Evolutionary conservation across 2,329 filamentous ascomycete species (phyloP).

Genomic region (Lasiodiplodia hormozganensis): DNA sequence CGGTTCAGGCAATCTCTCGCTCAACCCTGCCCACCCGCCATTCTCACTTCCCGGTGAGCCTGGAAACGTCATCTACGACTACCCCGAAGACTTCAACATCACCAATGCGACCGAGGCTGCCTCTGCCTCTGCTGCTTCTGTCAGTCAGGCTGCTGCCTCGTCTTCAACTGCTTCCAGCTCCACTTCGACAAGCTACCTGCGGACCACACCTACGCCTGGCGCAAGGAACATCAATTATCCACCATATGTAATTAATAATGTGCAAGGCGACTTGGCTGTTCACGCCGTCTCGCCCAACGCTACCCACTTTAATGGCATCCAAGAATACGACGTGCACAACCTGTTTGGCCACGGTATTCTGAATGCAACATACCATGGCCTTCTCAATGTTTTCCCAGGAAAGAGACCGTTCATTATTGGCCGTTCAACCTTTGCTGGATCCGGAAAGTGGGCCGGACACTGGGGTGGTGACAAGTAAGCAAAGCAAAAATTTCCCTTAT

Average conservation of each 20-base stretch:
- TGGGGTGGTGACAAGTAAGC: slow-evolving; percentile 74
- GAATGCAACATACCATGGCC: slow-evolving; percentile 76
- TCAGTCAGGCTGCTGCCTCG: slow-evolving; percentile 57
- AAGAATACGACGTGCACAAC: slow-evolving; percentile 86
- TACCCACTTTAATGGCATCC: slow-evolving; percentile 73
- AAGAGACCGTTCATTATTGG: slow-evolving; percentile 86
- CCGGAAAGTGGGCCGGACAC: slow-evolving; percentile 77
- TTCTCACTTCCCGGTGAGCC: slow-evolving; percentile 71
- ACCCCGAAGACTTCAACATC: slow-evolving; percentile 73
- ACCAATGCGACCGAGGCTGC: slow-evolving; percentile 73
- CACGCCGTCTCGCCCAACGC: slow-evolving; percentile 79
- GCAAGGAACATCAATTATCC: slow-evolving; percentile 74
- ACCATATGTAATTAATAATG: slow-evolving; percentile 78
- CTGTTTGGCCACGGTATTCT: slow-evolving; percentile 77
- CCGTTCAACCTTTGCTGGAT: slow-evolving; percentile 79
- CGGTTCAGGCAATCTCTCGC: slow-evolving; percentile 67
- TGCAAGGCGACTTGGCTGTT: slow-evolving; percentile 73
- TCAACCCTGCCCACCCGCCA: slow-evolving; percentile 73
- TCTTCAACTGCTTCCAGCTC: slow-evolving; percentile 38
- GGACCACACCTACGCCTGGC: slow-evolving; percentile 67
- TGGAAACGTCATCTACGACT: slow-evolving; percentile 64
- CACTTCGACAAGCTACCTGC: slow-evolving; percentile 55
- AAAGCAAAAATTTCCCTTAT: neutral
- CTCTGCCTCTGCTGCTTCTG: slow-evolving; percentile 62
- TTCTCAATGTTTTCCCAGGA: slow-evolving; percentile 67